Evolutionary conservation across 2,329 filamentous ascomycete genomes (phyloP), one percentile per base, ranked within the genome.

Genomic region (Ophiostoma sp.): DNA sequence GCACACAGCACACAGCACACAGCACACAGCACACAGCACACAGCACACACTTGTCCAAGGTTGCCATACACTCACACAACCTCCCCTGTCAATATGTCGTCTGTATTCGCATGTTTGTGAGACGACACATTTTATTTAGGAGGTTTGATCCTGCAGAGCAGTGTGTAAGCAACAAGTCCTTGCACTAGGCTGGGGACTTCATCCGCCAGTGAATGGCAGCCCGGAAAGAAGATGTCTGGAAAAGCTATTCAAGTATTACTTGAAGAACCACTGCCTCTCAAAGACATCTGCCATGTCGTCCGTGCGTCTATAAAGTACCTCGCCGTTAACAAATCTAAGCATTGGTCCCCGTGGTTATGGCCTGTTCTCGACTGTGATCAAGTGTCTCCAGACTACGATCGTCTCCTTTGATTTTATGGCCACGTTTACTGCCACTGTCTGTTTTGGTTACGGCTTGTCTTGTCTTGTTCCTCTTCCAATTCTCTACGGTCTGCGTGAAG

Each of bases 81-180:
- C 16, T 38, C 60, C 60, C 60, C 60, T 63, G 60, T 27, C 60
- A 63, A 42, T 27, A 16, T 62, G 60, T 42, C 40, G 60, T 63
- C 38, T 63, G 60, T 63, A 42, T 27, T 14, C 9, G 27, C 38
- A 27, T 27, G 27, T 38, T 1, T 18, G 27, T 60, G n/a, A 12
- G 27, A 60, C 27, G 14, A 8, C 3, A 27, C 27, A 1, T 27
- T 27, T 2, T 27, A 27, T 27, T 27, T 27, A 27, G 27, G 27
- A 27, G 27, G 27, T 27, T 27, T 27, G 27, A 27, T 27, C 27
- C 2, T 27, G 27, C 27, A 27, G 27, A 27, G 27, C 27, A 27
- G 27, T 27, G 27, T 27, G 27, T 27, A 27, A 27, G 27, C 2
- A 27, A 27, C 27, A 2, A 27, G 27, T 27, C 27, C 27, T 27